Evolutionary conservation across 2,329 filamentous ascomycete genomes (phyloP).

Genomic region (Thelonectria olida): DNA sequence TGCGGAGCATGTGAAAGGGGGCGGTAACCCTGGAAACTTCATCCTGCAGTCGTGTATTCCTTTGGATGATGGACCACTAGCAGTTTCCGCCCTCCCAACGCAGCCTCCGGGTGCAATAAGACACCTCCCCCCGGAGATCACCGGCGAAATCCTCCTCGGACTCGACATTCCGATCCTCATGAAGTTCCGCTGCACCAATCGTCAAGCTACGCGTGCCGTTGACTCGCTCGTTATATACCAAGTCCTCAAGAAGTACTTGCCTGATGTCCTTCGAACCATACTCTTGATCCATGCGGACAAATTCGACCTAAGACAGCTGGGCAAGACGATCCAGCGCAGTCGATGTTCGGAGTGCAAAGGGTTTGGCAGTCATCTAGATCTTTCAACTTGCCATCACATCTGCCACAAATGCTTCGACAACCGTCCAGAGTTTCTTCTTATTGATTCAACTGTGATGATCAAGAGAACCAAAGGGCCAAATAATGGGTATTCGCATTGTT

Average conservation of each 20-base stretch:
- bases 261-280: constrained; percentile 42
- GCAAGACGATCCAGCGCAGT: constrained; percentile 41
- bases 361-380: constrained; percentile 40
- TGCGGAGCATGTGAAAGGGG: too few relatives aligned
- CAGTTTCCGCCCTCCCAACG: too few relatives aligned
- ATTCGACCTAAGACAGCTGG: constrained; percentile 44
- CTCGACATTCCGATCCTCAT: constrained; percentile 46
- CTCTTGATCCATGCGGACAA: constrained; percentile 42
- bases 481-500: too few relatives aligned
- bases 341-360: constrained; percentile 47
- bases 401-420: constrained; percentile 50
- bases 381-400: constrained; percentile 40
- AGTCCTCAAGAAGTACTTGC: constrained; percentile 39
- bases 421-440: constrained; percentile 38
- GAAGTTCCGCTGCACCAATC: constrained; percentile 46
- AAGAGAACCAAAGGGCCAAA: too few relatives aligned
- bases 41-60: too few relatives aligned
- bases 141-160: constrained; percentile 37
- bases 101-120: constrained; percentile 38
- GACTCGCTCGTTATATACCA: constrained; percentile 46
- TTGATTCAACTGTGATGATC: too few relatives aligned
- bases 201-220: constrained; percentile 44
- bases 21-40: too few relatives aligned
- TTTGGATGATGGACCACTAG: too few relatives aligned
- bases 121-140: constrained; percentile 41